A percentile compares a stretch with the other conserved stretches of the same genome.
These are phyloP conservation scores for Aspergillus fructus DNA, from an alignment of 2,329 filamentous ascomycete species.

Conservation along the genomic window DNA sequence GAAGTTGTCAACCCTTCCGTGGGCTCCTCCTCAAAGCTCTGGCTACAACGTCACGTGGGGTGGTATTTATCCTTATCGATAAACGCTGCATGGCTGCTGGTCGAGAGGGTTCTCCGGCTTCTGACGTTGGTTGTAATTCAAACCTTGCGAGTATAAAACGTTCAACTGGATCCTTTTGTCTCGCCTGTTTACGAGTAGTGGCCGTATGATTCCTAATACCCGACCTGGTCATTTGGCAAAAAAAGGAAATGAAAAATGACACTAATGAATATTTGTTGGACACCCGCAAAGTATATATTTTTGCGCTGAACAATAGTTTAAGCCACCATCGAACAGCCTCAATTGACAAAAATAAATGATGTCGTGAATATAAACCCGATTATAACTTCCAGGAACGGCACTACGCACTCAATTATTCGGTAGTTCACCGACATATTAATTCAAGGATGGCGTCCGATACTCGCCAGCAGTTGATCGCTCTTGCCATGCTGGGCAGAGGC, in stretches of 20 bases:
- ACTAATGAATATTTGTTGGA: too few species aligned
- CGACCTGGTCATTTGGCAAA: too few species aligned
- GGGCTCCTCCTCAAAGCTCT: constrained; percentile 14
- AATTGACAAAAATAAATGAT: too few species aligned
- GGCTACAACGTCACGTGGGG: constrained; percentile 23
- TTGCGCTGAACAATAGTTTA: background rate
- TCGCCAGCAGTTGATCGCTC: background rate
- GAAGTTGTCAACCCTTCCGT: constrained; percentile 20
- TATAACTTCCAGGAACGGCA: too few species aligned
- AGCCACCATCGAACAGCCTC: background rate
- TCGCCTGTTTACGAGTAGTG: too few species aligned
- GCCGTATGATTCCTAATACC: too few species aligned
- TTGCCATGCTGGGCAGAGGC: background rate
- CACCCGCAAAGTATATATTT: background rate
- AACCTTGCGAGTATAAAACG: background rate
- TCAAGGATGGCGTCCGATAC: background rate
- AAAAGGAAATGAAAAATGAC: too few species aligned
- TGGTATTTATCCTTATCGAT: constrained; percentile 23
- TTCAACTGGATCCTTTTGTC: too few species aligned
- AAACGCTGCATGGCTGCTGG: constrained; percentile 3
- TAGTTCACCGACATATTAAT: too few species aligned
- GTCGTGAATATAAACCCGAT: too few species aligned
- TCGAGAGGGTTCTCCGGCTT: background rate
- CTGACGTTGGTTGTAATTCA: background rate
- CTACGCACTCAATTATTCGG: too few species aligned